Evolutionary conservation across 2,329 filamentous ascomycete species (phyloP).

Genomic region (Teratosphaeriaceae sp.): DNA sequence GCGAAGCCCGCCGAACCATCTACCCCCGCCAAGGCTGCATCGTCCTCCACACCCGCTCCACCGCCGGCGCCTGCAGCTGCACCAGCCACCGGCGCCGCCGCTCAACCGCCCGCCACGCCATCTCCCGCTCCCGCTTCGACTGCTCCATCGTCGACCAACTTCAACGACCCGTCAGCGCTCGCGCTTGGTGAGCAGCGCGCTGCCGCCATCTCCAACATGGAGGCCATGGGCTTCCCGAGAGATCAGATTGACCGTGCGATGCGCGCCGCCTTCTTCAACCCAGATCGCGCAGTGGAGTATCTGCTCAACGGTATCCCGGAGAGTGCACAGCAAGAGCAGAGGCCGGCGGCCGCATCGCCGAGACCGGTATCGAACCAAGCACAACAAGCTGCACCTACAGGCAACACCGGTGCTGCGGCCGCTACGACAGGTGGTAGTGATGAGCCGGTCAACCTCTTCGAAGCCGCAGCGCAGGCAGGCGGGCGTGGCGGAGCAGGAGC

Average conservation of each 20-base stretch:
- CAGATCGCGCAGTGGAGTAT: conserved; percentile 95
- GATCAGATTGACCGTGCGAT: conserved; percentile 87
- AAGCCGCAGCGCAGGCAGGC: conserved; percentile 69
- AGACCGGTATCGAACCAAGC: conserved; percentile 14
- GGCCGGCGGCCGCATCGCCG: conserved; percentile 38
- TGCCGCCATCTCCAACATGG: conserved; percentile 83
- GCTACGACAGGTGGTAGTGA: conserved; percentile 42
- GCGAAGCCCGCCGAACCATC: conserved; percentile 30
- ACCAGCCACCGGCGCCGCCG: conserved; percentile 42
- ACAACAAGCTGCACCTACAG: conserved; percentile 26
- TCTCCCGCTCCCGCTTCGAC: conserved; percentile 41
- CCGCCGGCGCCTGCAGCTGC: conserved; percentile 37
- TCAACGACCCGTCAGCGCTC: conserved; percentile 72
- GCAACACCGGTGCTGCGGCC: conserved; percentile 36
- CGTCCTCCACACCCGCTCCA: conserved; percentile 36
- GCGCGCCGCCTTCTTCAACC: conserved; percentile 94
- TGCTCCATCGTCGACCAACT: conserved; percentile 32
- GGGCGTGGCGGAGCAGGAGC: conserved; percentile 31
- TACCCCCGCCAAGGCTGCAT: conserved; percentile 37
- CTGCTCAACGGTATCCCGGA: conserved; percentile 89
- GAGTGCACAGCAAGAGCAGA: conserved; percentile 66
- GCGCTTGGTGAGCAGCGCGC: conserved; percentile 78
- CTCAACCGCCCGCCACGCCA: conserved; percentile 45
- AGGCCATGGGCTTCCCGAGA: conserved; percentile 92
- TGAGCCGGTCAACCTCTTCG: conserved; percentile 78